Evolutionary conservation across 306 rosid species (phyloP).

Genomic region (barrel medic (Medicago truncatula)): MtrunA17r5.0-ANR NC_053042.1:2866001-2866500

Average conservation of each 20-base stretch:
- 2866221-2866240: constrained; percentile 75
- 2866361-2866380: constrained; percentile 19
- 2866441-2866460: constrained; percentile 59
- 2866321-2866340: constrained; percentile 57
- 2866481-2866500: constrained; percentile 58
- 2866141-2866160: constrained; percentile 45
- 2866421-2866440: constrained; percentile 16
- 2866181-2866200: constrained; percentile 40
- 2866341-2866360: constrained; percentile 41
- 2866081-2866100: constrained; percentile 65
- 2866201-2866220: constrained; percentile 47
- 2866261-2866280: constrained; percentile 62
- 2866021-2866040: not conserved
- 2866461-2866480: constrained; percentile 73
- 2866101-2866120: constrained; percentile 56
- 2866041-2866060: constrained; percentile 63
- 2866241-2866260: constrained; percentile 51
- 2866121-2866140: constrained; percentile 39
- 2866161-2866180: constrained; percentile 51
- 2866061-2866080: constrained; percentile 46
- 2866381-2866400: not conserved
- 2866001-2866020: constrained; percentile 25
- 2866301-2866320: constrained; percentile 51
- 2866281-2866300: constrained; percentile 32
- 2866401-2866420: constrained; percentile 50